These are phyloP conservation scores for Alternaria brassicicola DNA, from an alignment of 2,329 filamentous ascomycete genomes.

Conservation along the genomic window DNA sequence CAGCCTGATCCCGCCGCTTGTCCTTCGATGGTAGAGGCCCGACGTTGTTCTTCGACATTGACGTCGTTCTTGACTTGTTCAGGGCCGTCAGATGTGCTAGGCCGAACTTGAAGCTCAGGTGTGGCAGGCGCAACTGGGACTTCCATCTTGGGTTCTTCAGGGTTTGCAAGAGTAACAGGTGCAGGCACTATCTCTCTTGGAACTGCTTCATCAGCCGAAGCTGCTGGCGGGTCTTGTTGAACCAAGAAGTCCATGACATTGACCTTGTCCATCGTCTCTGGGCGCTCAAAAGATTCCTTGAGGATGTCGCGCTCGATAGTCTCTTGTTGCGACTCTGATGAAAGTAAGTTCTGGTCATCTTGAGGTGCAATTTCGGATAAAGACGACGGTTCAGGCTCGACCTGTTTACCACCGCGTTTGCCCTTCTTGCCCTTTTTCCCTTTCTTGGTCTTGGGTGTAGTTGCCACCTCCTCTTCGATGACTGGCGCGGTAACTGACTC, in stretches of 20 bases:
- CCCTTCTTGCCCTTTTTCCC: constrained; percentile 43
- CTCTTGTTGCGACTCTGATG: constrained; percentile 9
- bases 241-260: constrained; percentile 23
- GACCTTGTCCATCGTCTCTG: constrained; percentile 9
- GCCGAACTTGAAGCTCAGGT: background rate
- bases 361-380: constrained; percentile 9
- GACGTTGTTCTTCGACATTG: constrained; percentile 6
- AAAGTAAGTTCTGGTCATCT: constrained; percentile 8
- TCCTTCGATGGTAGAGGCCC: constrained; percentile 11
- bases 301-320: constrained; percentile 31
- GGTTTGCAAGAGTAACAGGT: background rate
- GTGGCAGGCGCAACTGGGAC: background rate
- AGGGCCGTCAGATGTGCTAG: constrained; percentile 7
- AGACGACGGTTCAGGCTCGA: constrained; percentile 18
- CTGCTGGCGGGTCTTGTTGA: constrained; percentile 8
- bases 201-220: background rate
- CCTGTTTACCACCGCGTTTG: constrained; percentile 29
- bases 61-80: constrained; percentile 1
- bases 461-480: background rate
- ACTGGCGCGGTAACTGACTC: background rate
- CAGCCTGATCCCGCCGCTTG: constrained; percentile 26
- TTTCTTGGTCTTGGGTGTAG: constrained; percentile 35
- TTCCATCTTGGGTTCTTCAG: background rate
- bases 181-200: background rate
- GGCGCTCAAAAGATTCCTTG: constrained; percentile 27